phyloP scores from a whole-genome alignment of 2,329 filamentous ascomycete genomes.

The Lachnellula arida region DNA sequence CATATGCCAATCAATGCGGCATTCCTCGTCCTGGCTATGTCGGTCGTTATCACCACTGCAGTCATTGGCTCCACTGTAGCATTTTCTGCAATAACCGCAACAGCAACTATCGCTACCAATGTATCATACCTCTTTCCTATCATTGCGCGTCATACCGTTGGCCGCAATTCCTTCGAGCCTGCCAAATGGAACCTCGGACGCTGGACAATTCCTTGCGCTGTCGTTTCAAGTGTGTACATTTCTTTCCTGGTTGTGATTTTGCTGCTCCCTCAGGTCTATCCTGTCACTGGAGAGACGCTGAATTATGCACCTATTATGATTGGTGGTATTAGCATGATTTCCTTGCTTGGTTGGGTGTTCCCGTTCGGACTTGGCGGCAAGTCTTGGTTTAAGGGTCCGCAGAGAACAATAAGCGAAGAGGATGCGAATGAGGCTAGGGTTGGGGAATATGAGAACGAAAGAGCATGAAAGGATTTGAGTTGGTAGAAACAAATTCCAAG shows the following conservation, averaged over 20 bases:
- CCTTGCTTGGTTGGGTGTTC: slow-evolving; percentile 34
- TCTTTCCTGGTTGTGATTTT: slow-evolving; percentile 35
- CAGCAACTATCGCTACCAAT: slow-evolving; percentile 37
- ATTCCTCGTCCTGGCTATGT: slow-evolving; percentile 31
- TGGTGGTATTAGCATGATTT: slow-evolving; percentile 34
- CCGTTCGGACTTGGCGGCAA: slow-evolving; percentile 33
- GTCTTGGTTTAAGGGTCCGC: slow-evolving; percentile 36
- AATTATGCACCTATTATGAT: slow-evolving; percentile 39
- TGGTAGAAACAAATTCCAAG: too few relatives aligned
- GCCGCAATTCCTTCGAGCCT: slow-evolving; percentile 31
- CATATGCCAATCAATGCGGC: slow-evolving; percentile 36
- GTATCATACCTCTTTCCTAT: slow-evolving; percentile 38
- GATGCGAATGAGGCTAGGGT: slow-evolving; percentile 14
- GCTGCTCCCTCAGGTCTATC: slow-evolving; percentile 36
- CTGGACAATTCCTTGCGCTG: slow-evolving; percentile 26
- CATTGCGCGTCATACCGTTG: slow-evolving; percentile 36
- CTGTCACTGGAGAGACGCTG: slow-evolving; percentile 34
- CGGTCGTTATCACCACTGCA: slow-evolving; percentile 33
- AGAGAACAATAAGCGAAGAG: slow-evolving; percentile 33
- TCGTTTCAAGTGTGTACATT: slow-evolving; percentile 33
- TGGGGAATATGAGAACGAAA: not conserved
- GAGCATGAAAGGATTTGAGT: not conserved
- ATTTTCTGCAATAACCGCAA: slow-evolving; percentile 36
- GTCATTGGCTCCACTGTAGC: slow-evolving; percentile 36
- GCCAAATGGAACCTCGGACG: slow-evolving; percentile 34